Evolutionary conservation across 2,329 filamentous ascomycete genomes (phyloP).

Genomic region (Calcarisporium arbuscula): DNA sequence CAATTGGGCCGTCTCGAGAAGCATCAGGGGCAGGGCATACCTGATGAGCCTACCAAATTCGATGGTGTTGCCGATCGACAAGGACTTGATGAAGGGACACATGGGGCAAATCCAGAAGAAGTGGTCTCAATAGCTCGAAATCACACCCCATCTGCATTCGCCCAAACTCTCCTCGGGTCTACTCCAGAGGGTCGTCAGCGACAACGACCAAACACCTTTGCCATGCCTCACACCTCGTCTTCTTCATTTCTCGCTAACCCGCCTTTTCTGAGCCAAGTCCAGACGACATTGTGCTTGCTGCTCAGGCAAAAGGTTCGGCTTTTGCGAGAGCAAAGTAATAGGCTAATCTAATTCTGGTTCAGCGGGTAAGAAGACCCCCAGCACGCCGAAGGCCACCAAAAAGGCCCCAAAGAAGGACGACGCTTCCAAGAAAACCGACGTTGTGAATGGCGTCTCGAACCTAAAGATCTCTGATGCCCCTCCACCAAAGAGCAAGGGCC

Average conservation of each 20-base stretch:
- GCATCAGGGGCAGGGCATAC: background rate
- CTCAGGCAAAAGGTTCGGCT: constrained; percentile 82
- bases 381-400: constrained; percentile 20
- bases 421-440: constrained; percentile 16
- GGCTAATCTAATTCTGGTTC: constrained; percentile 44
- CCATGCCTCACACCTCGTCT: constrained; percentile 45
- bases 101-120: constrained; percentile 4
- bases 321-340: constrained; percentile 43
- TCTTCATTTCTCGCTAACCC: constrained; percentile 44
- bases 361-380: constrained; percentile 48
- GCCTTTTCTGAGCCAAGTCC: constrained; percentile 83
- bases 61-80: background rate
- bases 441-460: constrained; percentile 23
- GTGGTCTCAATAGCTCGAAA: constrained; percentile 13
- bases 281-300: constrained; percentile 81
- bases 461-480: constrained; percentile 46
- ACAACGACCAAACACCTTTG: constrained; percentile 26
- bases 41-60: background rate
- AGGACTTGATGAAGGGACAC: background rate
- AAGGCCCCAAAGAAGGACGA: constrained; percentile 33
- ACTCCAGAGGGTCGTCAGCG: constrained; percentile 21
- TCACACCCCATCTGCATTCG: constrained; percentile 48
- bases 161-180: constrained; percentile 44
- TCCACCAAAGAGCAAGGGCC: constrained; percentile 64
- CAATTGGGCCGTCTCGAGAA: background rate